Conservation (phyloP, 139 green algal genomes). For the Prasinococcaceae sp. region DNA sequence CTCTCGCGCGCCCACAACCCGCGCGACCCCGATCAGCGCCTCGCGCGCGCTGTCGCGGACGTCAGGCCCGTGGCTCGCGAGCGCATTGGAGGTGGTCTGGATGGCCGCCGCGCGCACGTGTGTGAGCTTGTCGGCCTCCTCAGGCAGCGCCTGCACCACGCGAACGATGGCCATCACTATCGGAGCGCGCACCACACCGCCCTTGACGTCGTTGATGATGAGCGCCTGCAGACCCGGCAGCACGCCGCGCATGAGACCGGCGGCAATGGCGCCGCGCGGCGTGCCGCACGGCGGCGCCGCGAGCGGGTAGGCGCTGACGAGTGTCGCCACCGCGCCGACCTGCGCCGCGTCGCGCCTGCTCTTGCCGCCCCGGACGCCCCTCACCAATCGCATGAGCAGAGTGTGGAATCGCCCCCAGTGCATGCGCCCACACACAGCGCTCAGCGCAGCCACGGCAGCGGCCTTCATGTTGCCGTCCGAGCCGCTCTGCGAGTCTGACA, state of each 20-base stretch:
- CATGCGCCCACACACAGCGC: neutral
- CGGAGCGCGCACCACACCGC: conserved; percentile 1
- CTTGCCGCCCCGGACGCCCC: neutral
- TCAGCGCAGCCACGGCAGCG: neutral
- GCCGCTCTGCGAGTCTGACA: conserved; percentile 7
- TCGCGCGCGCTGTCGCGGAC: conserved; percentile 52
- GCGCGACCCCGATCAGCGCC: conserved; percentile 50
- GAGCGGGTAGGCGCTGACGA: too few relatives aligned
- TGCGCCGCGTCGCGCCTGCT: too few relatives aligned
- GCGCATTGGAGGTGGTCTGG: conserved; percentile 9
- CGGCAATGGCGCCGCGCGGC: too few relatives aligned
- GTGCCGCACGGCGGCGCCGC: too few relatives aligned
- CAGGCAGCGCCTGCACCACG: conserved; percentile 10
- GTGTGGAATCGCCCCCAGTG: conserved; percentile 9
- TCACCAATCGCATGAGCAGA: conserved; percentile 10
- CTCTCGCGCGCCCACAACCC: conserved; percentile 58
- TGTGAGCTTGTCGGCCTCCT: conserved; percentile 3
- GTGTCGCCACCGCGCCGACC: too few relatives aligned
- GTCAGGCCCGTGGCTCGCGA: conserved; percentile 27
- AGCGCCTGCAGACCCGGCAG: too few relatives aligned
- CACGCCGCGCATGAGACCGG: too few relatives aligned
- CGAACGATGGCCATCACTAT: conserved; percentile 10
- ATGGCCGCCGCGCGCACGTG: too few relatives aligned
- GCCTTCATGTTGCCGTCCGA: conserved; percentile 12
- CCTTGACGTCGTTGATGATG: conserved; percentile 2